phyloP scores from a whole-genome alignment of 805 yeast genomes.

The Nakazawaea ambrosiae region DNA sequence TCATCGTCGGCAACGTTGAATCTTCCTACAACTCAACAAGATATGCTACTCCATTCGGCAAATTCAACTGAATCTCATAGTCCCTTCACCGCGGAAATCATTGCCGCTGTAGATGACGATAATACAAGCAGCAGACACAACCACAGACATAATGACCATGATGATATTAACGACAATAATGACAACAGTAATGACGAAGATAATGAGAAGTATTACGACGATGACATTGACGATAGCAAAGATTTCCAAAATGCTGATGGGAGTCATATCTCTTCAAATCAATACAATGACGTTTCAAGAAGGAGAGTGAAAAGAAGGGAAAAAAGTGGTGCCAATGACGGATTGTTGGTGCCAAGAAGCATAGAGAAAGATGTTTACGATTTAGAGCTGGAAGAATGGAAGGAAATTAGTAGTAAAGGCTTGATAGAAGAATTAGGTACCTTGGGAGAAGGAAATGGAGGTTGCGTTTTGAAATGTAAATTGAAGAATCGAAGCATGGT shows the following conservation, averaged over 20 bases:
- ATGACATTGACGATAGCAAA: no score
- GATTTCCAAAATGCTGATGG: no score
- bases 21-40: no score
- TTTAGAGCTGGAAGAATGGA: constrained; percentile 74
- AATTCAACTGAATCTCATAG: no score
- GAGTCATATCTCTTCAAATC: no score
- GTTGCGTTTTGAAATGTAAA: constrained; percentile 76
- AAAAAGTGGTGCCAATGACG: no score
- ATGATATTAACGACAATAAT: neutral
- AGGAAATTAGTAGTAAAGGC: constrained; percentile 44
- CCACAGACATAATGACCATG: neutral
- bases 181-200: no score
- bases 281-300: neutral
- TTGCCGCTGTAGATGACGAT: constrained; percentile 10
- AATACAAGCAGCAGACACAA: neutral
- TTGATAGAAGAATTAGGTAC: constrained; percentile 62
- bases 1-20: no score
- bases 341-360: neutral
- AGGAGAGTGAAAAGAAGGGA: neutral
- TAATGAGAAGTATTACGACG: constrained; percentile 2
- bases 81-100: constrained; percentile 11
- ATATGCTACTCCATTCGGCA: no score
- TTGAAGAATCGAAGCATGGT: constrained; percentile 51
- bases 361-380: constrained; percentile 34
- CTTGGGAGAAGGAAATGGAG: constrained; percentile 94